phyloP scores from a whole-genome alignment of 306 rosid genomes.

The Prunus fruticosa region DNA sequence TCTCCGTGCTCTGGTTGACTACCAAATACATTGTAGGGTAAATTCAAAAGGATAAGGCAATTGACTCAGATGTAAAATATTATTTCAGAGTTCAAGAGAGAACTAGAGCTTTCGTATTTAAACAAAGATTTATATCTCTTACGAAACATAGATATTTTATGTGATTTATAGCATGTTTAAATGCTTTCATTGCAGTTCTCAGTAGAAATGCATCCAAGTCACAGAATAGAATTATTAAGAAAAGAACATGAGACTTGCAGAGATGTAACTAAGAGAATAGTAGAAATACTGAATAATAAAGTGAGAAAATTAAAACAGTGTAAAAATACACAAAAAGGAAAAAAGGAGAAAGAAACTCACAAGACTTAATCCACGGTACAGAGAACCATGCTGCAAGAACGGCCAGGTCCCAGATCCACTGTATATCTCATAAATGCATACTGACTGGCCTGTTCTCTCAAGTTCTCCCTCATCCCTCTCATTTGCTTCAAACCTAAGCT shows the following conservation, averaged over 20 bases:
- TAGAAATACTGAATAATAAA: slow-evolving; percentile 11
- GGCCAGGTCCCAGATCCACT: slow-evolving; percentile 84
- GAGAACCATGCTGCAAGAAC: slow-evolving; percentile 89
- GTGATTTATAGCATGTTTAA: background rate
- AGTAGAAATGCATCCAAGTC: background rate
- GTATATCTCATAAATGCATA: slow-evolving; percentile 92
- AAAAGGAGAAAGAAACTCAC: slow-evolving; percentile 47
- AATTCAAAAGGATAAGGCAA: background rate
- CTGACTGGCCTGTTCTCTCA: slow-evolving; percentile 88
- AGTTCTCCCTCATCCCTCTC: slow-evolving; percentile 99
- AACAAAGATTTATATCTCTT: background rate
- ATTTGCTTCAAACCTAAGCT: slow-evolving; percentile 79
- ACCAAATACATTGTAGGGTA: slow-evolving; percentile 34
- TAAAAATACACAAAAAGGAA: slow-evolving; percentile 2
- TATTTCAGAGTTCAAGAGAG: background rate
- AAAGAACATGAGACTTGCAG: background rate
- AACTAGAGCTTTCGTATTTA: background rate
- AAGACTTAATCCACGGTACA: slow-evolving; percentile 95
- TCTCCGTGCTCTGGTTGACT: slow-evolving; percentile 78
- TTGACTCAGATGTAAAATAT: background rate
- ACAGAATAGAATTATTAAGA: background rate
- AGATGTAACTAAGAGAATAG: slow-evolving; percentile 2
- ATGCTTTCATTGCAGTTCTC: background rate
- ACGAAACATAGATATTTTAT: background rate
- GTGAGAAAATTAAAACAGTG: background rate